phyloP scores from a whole-genome alignment of 2,329 filamentous ascomycete species.

The Tolypocladium album region DNA sequence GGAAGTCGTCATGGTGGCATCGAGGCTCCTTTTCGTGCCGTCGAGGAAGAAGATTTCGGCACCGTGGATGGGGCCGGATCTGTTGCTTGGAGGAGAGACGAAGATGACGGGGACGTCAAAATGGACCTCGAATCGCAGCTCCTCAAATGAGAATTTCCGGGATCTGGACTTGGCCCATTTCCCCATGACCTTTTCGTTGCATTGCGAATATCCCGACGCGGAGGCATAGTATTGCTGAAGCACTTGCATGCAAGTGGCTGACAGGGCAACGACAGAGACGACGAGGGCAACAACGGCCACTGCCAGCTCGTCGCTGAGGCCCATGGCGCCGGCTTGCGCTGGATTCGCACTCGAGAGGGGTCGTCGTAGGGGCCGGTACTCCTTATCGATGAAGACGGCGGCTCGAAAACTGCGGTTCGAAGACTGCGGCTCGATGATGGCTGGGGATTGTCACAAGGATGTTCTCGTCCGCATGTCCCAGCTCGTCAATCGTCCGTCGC shows the following conservation, averaged over 20 bases:
- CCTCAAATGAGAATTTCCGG: conserved; percentile 27
- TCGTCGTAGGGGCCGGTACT: background rate
- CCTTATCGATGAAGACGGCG: background rate
- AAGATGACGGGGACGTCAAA: conserved; percentile 41
- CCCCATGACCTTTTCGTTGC: conserved; percentile 36
- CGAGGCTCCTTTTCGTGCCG: conserved; percentile 24
- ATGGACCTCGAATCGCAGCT: conserved; percentile 38
- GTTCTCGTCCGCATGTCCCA: background rate
- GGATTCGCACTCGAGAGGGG: background rate
- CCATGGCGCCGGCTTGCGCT: background rate
- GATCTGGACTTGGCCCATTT: conserved; percentile 30
- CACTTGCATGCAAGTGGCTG: conserved; percentile 34
- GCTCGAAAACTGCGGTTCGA: too few relatives aligned
- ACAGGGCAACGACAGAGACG: conserved; percentile 34
- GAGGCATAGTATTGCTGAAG: conserved; percentile 40
- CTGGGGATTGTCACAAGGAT: background rate
- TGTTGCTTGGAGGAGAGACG: conserved; percentile 31
- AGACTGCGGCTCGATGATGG: background rate
- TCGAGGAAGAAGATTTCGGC: conserved; percentile 25
- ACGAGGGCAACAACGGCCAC: conserved; percentile 34
- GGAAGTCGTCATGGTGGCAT: conserved; percentile 20
- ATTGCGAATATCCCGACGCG: conserved; percentile 37
- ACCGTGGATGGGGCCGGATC: conserved; percentile 19
- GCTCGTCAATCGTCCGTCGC: background rate
- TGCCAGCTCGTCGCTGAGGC: conserved; percentile 17